Conservation (phyloP, 768 basidiomycete genomes). For the Erythrobasidium yunnanense region DNA sequence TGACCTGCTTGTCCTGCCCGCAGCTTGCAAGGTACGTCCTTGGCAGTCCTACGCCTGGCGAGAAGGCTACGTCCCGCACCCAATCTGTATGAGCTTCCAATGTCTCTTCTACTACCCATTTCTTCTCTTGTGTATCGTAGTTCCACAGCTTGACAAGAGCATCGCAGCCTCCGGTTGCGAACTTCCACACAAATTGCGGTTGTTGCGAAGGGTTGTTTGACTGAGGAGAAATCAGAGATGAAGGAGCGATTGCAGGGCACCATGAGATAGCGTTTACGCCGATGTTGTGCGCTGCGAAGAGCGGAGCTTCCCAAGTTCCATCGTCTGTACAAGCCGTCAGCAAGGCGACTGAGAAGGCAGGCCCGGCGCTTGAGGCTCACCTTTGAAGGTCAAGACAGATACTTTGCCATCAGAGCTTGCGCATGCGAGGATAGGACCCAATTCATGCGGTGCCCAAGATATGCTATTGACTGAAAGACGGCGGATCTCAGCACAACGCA, state of each 20-base stretch:
- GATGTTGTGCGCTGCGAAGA: constrained; percentile 89
- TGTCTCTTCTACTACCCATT: constrained; percentile 75
- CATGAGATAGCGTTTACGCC: constrained; percentile 96
- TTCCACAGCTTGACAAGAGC: constrained; percentile 90
- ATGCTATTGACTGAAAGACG: constrained; percentile 72
- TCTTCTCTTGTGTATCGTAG: constrained; percentile 69
- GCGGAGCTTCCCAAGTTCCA: constrained; percentile 87
- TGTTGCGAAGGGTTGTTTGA: constrained; percentile 44
- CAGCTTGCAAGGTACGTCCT: constrained; percentile 92
- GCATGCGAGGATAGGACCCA: constrained; percentile 91
- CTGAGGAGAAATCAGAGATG: constrained; percentile 29
- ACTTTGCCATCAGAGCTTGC: constrained; percentile 95
- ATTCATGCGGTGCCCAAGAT: constrained; percentile 97
- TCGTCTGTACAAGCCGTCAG: constrained; percentile 63
- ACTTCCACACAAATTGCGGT: constrained; percentile 52
- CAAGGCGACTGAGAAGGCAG: too few relatives aligned
- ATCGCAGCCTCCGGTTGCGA: constrained; percentile 92
- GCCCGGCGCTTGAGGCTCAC: constrained; percentile 36
- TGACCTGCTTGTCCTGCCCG: constrained; percentile 80
- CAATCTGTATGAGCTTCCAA: constrained; percentile 91
- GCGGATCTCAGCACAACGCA: background rate
- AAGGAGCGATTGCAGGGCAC: constrained; percentile 61
- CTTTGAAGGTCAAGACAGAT: constrained; percentile 85
- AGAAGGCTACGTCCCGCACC: constrained; percentile 99
- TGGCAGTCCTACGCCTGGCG: constrained; percentile 88